Evolutionary conservation across 2,329 filamentous ascomycete genomes (phyloP).

Genomic region (Aspergillus sp.): DNA sequence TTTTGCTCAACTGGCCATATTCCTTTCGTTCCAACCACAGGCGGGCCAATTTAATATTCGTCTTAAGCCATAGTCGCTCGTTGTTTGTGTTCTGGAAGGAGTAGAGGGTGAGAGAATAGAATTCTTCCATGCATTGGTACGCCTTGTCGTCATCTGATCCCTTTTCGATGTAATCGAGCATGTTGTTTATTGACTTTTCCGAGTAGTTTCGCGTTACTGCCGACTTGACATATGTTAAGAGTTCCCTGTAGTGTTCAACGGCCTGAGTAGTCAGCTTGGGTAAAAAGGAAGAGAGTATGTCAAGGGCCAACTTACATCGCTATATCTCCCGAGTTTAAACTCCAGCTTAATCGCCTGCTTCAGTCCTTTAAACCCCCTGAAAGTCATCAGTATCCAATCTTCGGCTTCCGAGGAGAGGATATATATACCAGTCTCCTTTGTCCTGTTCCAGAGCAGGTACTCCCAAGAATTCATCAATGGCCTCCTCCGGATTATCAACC

Average conservation of each 20-base stretch:
- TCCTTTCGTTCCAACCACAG: conserved; percentile 90
- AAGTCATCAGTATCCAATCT: conserved; percentile 12
- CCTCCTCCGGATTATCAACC: conserved; percentile 78
- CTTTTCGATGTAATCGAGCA: conserved; percentile 97
- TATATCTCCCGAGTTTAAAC: conserved; percentile 86
- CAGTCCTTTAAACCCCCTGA: conserved; percentile 85
- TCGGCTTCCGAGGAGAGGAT: neutral
- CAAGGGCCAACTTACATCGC: conserved; percentile 60
- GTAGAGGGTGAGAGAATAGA: conserved; percentile 89
- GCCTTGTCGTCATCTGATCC: conserved; percentile 71
- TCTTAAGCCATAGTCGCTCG: conserved; percentile 95
- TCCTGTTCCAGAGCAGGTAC: conserved; percentile 81
- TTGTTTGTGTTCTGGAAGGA: conserved; percentile 98
- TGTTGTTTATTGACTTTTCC: conserved; percentile 99
- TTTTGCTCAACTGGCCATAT: conserved; percentile 75
- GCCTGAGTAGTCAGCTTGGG: conserved; percentile 56
- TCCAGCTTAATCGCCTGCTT: conserved; percentile 98
- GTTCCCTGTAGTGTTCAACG: conserved; percentile 86
- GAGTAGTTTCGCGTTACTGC: conserved; percentile 98
- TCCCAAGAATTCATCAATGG: conserved; percentile 87
- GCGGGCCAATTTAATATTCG: conserved; percentile 93
- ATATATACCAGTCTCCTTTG: conserved; percentile 81
- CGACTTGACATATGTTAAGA: conserved; percentile 95
- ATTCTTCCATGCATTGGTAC: conserved; percentile 83
- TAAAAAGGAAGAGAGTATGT: neutral